These are phyloP conservation scores for Boletus pseudo-olivaceus DNA, from an alignment of 768 basidiomycete species.

Conservation along the genomic window DNA sequence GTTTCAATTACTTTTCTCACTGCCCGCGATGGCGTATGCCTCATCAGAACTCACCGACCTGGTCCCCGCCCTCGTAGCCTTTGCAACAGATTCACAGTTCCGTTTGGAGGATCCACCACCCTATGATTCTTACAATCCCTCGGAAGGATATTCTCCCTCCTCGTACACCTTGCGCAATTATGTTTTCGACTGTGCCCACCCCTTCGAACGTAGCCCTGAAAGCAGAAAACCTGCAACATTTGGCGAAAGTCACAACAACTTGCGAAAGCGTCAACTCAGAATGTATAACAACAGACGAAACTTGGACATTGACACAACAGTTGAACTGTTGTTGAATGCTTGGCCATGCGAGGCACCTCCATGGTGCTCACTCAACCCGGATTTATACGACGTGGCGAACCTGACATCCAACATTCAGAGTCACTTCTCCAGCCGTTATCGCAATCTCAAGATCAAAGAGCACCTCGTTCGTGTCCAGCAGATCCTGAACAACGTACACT, in stretches of 20 bases:
- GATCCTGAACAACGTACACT: background rate
- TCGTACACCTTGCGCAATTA: background rate
- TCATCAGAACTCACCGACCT: slow-evolving; percentile 11
- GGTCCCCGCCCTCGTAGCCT: slow-evolving; percentile 32
- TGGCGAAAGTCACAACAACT: background rate
- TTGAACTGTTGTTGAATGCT: background rate
- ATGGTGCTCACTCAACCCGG: background rate
- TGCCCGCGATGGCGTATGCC: slow-evolving; percentile 32
- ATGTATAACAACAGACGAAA: slow-evolving; percentile 5
- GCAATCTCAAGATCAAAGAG: slow-evolving; percentile 11
- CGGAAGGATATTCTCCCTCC: slow-evolving; percentile 8
- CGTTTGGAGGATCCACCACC: slow-evolving; percentile 12
- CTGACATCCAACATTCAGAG: background rate
- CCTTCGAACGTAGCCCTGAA: slow-evolving; percentile 17
- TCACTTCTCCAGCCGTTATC: slow-evolving; percentile 17
- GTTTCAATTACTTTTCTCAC: slow-evolving; percentile 28
- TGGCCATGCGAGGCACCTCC: slow-evolving; percentile 23
- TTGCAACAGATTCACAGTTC: slow-evolving; percentile 17
- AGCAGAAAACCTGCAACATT: background rate
- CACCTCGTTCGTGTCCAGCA: slow-evolving; percentile 13
- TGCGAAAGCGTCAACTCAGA: slow-evolving; percentile 3
- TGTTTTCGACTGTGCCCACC: background rate
- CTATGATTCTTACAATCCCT: slow-evolving; percentile 11
- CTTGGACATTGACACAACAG: slow-evolving; percentile 1
- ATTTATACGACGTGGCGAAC: background rate